Evolutionary conservation across 345 rosid genomes (phyloP).

Genomic region (Psidium friedrichsthalianum): DNA sequence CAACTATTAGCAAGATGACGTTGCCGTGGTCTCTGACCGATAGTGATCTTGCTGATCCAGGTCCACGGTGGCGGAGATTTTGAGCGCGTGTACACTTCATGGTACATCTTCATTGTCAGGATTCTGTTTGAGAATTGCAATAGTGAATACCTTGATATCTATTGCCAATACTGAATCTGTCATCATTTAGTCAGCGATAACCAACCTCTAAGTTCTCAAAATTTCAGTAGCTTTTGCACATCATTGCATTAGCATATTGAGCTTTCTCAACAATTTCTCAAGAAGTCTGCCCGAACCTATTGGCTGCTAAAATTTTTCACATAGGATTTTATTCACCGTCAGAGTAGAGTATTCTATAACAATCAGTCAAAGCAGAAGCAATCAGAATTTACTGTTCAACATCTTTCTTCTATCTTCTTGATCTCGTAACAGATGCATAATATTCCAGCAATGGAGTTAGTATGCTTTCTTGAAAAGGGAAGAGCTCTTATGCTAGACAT

Average conservation of each 20-base stretch:
- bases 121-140: background rate
- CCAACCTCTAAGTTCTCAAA: background rate
- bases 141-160: constrained; percentile 23
- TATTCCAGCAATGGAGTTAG: background rate
- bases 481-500: background rate
- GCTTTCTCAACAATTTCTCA: background rate
- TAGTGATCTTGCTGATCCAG: background rate
- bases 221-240: background rate
- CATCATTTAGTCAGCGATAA: background rate
- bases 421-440: background rate
- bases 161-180: background rate
- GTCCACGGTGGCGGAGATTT: background rate
- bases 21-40: background rate
- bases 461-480: background rate
- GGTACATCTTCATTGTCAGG: background rate
- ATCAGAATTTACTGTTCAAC: background rate
- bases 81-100: background rate
- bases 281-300: background rate
- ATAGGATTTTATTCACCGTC: background rate
- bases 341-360: background rate
- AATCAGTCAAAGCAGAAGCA: background rate
- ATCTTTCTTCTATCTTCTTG: background rate
- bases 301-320: background rate
- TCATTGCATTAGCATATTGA: background rate
- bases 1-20: background rate